Conservation (phyloP, 1,139 yeast genomes). For the Zygoascus sp. region DNA sequence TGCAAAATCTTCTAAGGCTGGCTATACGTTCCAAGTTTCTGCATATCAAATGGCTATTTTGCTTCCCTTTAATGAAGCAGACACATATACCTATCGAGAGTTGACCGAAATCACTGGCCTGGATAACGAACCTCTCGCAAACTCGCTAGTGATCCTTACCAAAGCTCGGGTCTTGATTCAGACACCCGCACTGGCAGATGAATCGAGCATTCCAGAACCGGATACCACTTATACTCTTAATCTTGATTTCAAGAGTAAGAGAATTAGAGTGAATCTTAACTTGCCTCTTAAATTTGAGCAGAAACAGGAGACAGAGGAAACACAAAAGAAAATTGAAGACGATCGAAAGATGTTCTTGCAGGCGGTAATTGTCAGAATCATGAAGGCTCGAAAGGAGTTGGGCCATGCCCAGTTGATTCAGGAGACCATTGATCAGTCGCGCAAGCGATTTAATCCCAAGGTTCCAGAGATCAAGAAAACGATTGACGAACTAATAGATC, state of each 20-base stretch:
- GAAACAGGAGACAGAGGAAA: constrained; percentile 73
- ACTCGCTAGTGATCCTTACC: constrained; percentile 71
- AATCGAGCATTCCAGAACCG: constrained; percentile 29
- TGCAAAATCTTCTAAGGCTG: constrained; percentile 62
- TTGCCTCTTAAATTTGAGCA: constrained; percentile 76
- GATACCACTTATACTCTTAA: constrained; percentile 69
- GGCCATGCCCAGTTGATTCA: constrained; percentile 77
- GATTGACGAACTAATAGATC: constrained; percentile 79
- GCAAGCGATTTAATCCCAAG: constrained; percentile 78
- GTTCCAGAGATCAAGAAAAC: constrained; percentile 83
- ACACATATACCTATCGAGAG: constrained; percentile 55
- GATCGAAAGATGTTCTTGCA: constrained; percentile 82
- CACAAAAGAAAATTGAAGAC: constrained; percentile 80
- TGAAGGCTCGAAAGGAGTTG: constrained; percentile 85
- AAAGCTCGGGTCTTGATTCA: constrained; percentile 73
- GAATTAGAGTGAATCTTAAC: constrained; percentile 79
- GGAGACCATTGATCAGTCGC: constrained; percentile 85
- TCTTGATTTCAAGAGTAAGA: constrained; percentile 78
- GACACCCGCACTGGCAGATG: constrained; percentile 32
- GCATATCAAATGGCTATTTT: constrained; percentile 83
- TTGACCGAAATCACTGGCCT: constrained; percentile 66
- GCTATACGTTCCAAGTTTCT: constrained; percentile 83
- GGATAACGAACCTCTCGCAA: constrained; percentile 60
- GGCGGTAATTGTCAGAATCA: constrained; percentile 92
- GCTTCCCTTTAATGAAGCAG: constrained; percentile 67